Base-by-base conservation (phyloP, 1,139 yeast species). In the Magnusiomyces sp. region DNA sequence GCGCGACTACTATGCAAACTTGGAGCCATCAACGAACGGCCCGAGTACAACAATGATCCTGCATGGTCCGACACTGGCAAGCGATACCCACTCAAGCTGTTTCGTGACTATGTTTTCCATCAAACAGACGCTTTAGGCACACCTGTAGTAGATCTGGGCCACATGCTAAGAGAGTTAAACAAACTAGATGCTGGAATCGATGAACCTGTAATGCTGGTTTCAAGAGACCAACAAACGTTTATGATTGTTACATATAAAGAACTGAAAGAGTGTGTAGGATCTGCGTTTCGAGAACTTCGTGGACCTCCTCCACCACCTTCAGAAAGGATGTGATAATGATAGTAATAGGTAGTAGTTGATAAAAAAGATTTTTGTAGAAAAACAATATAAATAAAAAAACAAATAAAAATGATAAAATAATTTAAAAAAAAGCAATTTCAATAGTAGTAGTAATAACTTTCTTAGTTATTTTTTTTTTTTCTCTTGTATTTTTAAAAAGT, bases 141-240 rank as follows among this genome's bases (percentile, higher is more conserved):
- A 59, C 89, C 95, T 1, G 78, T 82, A 2, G 71, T 88, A 51
- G 97, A 94, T 66, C 71, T 92, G 58, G 82, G 90, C 1, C 88
- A 89, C 63, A 94, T 90, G 2, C 71, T 94, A 56, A 72, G 79
- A 48, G 79, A 83, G 58, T 71, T 92, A 60, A 92, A 92, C 68
- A 92, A 92, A 66, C 71, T 92, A 53, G 99, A 94, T 64, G 95
- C 94, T 13, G 98, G 97, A 1, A 76, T 84, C 44, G 92, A 87
- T 48, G 98, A 92, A 65, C 81, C 79, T 59, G 68, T 92, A 29
- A 71, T 89, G 62, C 73, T 92, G 53, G 86, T 88, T 5, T 82
- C 94, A 32, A 76, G 83, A 16, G 96, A 90, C 64, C 95, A 89
- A 62, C 80, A 80, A 69, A 80, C 79, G 46, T 87, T 95, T 64